These are phyloP conservation scores for Tolypocladium guangdongense DNA, from an alignment of 2,329 filamentous ascomycete genomes.

Conservation along the genomic window DNA sequence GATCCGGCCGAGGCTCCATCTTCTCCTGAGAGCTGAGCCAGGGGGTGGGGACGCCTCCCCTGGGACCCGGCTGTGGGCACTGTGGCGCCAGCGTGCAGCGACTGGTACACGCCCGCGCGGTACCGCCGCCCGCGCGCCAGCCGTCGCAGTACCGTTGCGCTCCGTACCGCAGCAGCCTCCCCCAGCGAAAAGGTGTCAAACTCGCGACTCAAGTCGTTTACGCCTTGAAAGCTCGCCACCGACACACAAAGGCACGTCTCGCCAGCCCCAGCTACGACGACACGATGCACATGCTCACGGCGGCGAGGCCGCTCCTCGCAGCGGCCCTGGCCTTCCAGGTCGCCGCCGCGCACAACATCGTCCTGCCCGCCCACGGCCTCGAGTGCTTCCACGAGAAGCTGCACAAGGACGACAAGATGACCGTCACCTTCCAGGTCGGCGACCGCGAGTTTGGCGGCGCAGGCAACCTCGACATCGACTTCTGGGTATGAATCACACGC, in stretches of 20 bases:
- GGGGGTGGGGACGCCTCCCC: not conserved
- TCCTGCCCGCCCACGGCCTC: slow-evolving; percentile 81
- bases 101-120: not conserved
- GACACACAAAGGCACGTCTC: not conserved
- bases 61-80: not conserved
- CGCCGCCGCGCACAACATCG: slow-evolving; percentile 84
- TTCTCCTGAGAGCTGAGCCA: slow-evolving; percentile 1
- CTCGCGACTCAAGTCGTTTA: slow-evolving; percentile 7
- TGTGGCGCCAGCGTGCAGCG: not conserved
- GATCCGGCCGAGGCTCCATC: not conserved
- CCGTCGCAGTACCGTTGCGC: not conserved
- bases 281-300: slow-evolving; percentile 19
- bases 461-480: slow-evolving; percentile 92
- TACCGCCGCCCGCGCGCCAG: not conserved
- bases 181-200: slow-evolving; percentile 20
- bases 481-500: slow-evolving; percentile 61
- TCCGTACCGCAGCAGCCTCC: not conserved
- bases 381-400: slow-evolving; percentile 97
- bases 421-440: slow-evolving; percentile 94
- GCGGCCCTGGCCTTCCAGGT: slow-evolving; percentile 37
- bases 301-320: slow-evolving; percentile 32
- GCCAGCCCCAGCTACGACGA: not conserved
- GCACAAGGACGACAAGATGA: slow-evolving; percentile 95
- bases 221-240: slow-evolving; percentile 5
- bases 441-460: slow-evolving; percentile 92